phyloP scores from a whole-genome alignment of 768 basidiomycete genomes.

The Kwoniella dendrophila region DNA sequence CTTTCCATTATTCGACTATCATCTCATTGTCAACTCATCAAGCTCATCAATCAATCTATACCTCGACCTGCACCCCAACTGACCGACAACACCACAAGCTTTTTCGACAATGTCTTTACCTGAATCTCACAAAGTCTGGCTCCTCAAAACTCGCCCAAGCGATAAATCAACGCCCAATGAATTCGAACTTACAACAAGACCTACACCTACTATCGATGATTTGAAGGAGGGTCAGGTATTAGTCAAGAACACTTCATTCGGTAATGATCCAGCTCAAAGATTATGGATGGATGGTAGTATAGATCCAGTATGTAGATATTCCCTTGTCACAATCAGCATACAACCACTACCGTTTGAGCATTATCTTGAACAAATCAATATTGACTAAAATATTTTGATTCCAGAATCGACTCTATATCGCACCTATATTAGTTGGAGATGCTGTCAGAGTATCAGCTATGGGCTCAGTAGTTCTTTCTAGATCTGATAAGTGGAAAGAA shows the following conservation, averaged over 20 bases:
- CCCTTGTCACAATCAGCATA: background rate
- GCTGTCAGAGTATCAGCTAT: conserved; percentile 25
- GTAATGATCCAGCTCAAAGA: conserved; percentile 51
- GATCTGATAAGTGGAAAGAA: conserved; percentile 33
- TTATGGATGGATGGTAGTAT: conserved; percentile 33
- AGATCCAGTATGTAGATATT: conserved; percentile 20
- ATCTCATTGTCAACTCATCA: no score
- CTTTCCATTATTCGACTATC: no score
- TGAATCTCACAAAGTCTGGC: background rate
- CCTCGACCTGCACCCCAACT: no score
- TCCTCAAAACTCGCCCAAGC: conserved; percentile 1
- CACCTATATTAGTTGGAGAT: conserved; percentile 29
- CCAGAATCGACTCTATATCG: conserved; percentile 33
- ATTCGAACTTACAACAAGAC: conserved; percentile 1
- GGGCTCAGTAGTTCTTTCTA: conserved; percentile 39
- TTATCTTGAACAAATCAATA: no score
- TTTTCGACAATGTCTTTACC: background rate
- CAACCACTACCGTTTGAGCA: background rate
- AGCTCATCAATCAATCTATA: no score
- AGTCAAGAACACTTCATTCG: conserved; percentile 38
- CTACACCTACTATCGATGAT: conserved; percentile 17
- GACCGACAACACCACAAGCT: no score
- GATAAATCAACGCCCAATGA: conserved; percentile 1
- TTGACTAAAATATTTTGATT: no score
- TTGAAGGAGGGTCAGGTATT: conserved; percentile 48